Evolutionary conservation across 257 asterid species (phyloP), one percentile per base, ranked within the genome.

Genomic region (Fraxinus anomala): DNA sequence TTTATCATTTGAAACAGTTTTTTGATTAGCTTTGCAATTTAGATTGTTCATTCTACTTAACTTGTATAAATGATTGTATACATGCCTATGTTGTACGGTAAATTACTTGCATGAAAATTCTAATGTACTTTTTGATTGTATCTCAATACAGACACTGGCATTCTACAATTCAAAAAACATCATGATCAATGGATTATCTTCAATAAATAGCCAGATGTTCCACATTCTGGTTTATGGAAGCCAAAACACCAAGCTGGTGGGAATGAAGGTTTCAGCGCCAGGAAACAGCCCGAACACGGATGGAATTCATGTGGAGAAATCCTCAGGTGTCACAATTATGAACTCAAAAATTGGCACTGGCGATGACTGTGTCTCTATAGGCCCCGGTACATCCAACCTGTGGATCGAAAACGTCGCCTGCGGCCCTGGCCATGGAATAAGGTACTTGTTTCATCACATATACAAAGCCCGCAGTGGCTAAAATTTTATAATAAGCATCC

Each of bases 371-470:
- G 69, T 91, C 70, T 91, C 96, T 0, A 76, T 91, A 7, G 96
- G 96, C 26, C 92, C 96, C 1, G 93, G 93, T 11, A 33, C 81
- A 79, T 78, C 90, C n/a, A 77, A 87, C 73, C 39, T 91, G 82
- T 91, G 88, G 91, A 85, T 91, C 51, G 88, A 91, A 63, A 81
- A 74, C 30, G 66, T 91, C 13, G 68, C 84, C 2, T 91, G 96
- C n/a, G 96, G 96, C 47, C 96, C 96, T 1, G 96, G 96, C 39
- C 96, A 91, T 28, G 96, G 96, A 11, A 77, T 91, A 51, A 90
- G 96, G 93, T 90, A 77, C 26, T 11, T 0, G 12, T 21, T 33
- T 44, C 19, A 44, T 34, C 4, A 34, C 39, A 34, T 34, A 34
- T 36, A 36, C 6, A 36, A 6, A 36, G 40, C 10, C 10, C 40